phyloP scores from a whole-genome alignment of 2,329 filamentous ascomycete genomes.

The Aspergillus sp. region DNA sequence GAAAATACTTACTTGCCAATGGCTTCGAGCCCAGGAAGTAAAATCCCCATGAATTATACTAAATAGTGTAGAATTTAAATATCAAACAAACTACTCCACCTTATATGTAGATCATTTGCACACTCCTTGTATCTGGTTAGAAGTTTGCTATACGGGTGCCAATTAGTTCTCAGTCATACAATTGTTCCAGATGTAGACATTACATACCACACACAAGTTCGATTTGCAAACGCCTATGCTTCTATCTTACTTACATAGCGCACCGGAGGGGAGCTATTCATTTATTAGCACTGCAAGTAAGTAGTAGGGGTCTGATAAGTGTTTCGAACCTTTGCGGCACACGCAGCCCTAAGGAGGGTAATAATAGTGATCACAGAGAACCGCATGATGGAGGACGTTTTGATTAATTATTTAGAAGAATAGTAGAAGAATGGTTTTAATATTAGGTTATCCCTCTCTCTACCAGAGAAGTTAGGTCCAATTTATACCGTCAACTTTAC shows the following conservation, averaged over 20 bases:
- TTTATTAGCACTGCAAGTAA: not conserved
- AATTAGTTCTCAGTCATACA: not conserved
- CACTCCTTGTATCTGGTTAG: not conserved
- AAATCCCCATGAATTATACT: not conserved
- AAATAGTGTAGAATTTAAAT: not conserved
- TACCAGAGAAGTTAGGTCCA: not conserved
- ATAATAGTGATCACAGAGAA: not conserved
- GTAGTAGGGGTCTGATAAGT: not conserved
- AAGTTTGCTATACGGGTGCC: not conserved
- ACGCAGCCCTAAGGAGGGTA: not conserved
- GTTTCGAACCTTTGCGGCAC: constrained; percentile 3
- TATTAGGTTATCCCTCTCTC: not conserved
- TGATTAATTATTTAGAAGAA: not conserved
- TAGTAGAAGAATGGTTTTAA: not conserved
- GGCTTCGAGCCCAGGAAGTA: not conserved
- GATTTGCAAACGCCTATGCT: constrained; percentile 4
- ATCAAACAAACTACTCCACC: no score
- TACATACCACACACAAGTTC: constrained; percentile 6
- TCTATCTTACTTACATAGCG: constrained; percentile 3
- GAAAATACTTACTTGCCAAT: not conserved
- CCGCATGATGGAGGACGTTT: not conserved
- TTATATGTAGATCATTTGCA: not conserved
- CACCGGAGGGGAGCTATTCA: constrained; percentile 3
- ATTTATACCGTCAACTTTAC: not conserved
- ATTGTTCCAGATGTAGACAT: not conserved